Conservation (phyloP, 2,329 filamentous ascomycete genomes). For the Thelonectria olida region DNA sequence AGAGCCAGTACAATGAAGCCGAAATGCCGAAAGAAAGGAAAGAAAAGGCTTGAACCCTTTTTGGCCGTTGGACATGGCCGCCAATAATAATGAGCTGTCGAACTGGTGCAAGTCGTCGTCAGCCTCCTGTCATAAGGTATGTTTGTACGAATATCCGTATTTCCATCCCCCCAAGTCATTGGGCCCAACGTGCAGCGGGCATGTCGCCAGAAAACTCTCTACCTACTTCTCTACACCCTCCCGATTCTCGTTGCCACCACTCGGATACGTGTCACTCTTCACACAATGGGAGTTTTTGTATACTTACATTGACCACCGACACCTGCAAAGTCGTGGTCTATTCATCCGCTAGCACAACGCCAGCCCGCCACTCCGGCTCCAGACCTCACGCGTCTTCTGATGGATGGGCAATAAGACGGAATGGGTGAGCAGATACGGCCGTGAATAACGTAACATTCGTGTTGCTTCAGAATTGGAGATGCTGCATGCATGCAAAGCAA, state of each 20-base stretch:
- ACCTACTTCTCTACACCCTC: no score
- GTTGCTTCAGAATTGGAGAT: background rate
- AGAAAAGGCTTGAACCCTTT: background rate
- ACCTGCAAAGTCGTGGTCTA: background rate
- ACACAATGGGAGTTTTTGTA: background rate
- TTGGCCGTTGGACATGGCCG: background rate
- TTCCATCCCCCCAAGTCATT: constrained; percentile 2
- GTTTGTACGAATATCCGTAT: constrained; percentile 9
- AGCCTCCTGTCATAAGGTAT: constrained; percentile 1
- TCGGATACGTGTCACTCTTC: constrained; percentile 10
- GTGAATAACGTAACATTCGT: background rate
- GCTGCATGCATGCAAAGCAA: no score
- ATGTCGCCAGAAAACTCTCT: background rate
- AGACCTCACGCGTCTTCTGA: background rate
- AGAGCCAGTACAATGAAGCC: no score
- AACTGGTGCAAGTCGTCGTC: constrained; percentile 19
- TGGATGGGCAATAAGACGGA: background rate
- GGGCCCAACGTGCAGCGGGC: constrained; percentile 1
- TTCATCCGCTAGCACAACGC: background rate
- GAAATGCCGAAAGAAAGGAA: no score
- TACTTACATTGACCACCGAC: background rate
- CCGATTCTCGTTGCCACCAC: no score
- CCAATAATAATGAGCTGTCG: background rate
- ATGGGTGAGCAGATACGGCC: background rate
- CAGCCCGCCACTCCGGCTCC: constrained; percentile 5